These are phyloP conservation scores for Xylaria scruposa DNA, from an alignment of 495 filamentous ascomycete genomes.

Conservation along the genomic window DNA sequence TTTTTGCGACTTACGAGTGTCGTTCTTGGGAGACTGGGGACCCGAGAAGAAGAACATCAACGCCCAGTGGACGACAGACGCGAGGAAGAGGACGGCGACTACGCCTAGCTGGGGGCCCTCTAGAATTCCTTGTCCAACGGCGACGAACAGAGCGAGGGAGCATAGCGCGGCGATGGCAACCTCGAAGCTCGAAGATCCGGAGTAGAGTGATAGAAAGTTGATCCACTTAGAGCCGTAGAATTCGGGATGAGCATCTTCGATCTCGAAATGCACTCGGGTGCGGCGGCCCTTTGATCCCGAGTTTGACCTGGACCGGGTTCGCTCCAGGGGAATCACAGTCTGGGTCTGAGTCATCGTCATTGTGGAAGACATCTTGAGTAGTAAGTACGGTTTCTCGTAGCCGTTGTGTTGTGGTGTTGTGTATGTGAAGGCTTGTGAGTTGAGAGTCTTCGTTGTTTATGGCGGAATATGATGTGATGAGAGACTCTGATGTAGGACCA, in stretches of 20 bases:
- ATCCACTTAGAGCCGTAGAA: constrained; percentile 28
- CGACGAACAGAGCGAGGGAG: constrained; percentile 27
- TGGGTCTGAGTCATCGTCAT: constrained; percentile 29
- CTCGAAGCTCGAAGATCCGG: constrained; percentile 29
- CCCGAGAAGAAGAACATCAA: constrained; percentile 28
- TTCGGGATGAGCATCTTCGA: constrained; percentile 24
- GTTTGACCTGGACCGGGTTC: constrained; percentile 23
- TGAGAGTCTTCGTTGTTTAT: neutral
- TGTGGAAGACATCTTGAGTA: constrained; percentile 25
- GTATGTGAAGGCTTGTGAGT: neutral
- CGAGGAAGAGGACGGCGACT: constrained; percentile 26
- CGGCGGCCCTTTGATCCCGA: constrained; percentile 26
- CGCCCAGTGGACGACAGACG: constrained; percentile 23
- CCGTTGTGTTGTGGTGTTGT: constrained; percentile 3
- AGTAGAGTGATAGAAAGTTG: constrained; percentile 29
- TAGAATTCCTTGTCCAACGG: constrained; percentile 23
- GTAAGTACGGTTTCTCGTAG: neutral
- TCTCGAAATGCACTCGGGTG: constrained; percentile 29
- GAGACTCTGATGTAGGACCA: neutral
- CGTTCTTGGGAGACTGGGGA: constrained; percentile 13
- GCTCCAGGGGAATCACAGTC: constrained; percentile 22
- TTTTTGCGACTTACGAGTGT: constrained; percentile 19
- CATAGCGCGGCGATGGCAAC: constrained; percentile 29
- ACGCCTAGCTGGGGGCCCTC: constrained; percentile 20
- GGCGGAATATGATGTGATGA: neutral